Conservation (phyloP, 106 monocot genomes). For the Dendrobium nobile region DNA sequence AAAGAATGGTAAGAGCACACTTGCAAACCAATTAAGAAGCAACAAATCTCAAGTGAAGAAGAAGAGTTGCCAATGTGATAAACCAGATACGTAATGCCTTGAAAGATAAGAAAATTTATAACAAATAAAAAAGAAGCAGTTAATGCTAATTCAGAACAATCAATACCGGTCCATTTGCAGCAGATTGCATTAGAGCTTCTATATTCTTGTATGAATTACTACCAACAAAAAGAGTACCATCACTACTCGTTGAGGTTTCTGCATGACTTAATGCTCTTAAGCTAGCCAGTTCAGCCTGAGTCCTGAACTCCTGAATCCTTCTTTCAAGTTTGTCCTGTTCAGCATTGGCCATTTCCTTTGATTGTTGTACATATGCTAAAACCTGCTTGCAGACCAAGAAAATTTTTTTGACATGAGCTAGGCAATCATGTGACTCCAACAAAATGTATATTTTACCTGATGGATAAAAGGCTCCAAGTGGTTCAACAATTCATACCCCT, state of each 20-base stretch:
- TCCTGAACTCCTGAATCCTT: conserved; percentile 94
- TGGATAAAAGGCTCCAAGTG: conserved; percentile 94
- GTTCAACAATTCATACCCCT: conserved; percentile 90
- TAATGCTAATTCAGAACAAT: neutral
- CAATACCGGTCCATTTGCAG: conserved; percentile 82
- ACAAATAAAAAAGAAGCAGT: neutral
- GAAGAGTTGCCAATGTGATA: neutral
- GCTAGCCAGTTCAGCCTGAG: conserved; percentile 69
- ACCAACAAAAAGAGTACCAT: conserved; percentile 79
- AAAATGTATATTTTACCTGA: conserved; percentile 39
- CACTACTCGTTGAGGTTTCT: conserved; percentile 62
- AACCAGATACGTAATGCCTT: neutral
- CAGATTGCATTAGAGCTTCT: conserved; percentile 85
- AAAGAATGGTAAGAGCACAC: neutral
- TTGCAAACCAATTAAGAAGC: neutral
- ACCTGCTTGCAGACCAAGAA: conserved; percentile 35
- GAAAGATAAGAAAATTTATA: neutral
- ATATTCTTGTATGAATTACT: conserved; percentile 75
- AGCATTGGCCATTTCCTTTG: conserved; percentile 84
- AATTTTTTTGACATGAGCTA: neutral
- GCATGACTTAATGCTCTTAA: conserved; percentile 50
- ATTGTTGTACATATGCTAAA: conserved; percentile 82
- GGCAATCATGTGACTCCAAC: neutral
- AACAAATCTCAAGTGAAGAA: neutral
- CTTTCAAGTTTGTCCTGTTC: conserved; percentile 96